A percentile compares a stretch with the other conserved stretches of the same genome.
These are phyloP conservation scores for Cryptosporidium sp. DNA, from an alignment of 169 alveolate species.

Conservation along the genomic window DNA sequence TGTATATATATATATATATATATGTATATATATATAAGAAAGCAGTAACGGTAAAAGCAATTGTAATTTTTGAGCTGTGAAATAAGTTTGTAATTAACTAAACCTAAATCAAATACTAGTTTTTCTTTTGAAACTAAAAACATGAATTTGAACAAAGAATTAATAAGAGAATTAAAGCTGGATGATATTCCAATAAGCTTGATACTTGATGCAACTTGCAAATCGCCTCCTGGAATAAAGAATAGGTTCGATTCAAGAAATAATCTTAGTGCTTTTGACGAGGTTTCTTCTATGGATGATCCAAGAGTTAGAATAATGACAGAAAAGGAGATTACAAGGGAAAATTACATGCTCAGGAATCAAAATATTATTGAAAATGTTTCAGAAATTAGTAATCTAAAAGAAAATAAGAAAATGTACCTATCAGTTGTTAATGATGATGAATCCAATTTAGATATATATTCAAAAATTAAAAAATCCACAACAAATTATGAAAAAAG, in stretches of 20 bases:
- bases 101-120: not conserved
- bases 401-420: not conserved
- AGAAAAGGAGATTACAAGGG: not conserved
- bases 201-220: constrained; percentile 46
- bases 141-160: constrained; percentile 15
- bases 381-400: not conserved
- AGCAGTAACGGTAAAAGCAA: not conserved
- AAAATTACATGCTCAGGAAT: no score
- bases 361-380: not conserved
- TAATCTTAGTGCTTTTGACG: not conserved
- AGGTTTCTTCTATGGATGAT: not conserved
- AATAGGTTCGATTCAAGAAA: not conserved
- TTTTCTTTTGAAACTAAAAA: not conserved
- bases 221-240: constrained; percentile 69
- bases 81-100: not conserved
- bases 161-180: constrained; percentile 16
- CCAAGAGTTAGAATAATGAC: not conserved
- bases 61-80: not conserved
- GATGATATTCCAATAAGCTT: constrained; percentile 15
- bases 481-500: not conserved
- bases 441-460: not conserved
- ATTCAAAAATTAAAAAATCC: not conserved
- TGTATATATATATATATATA: no score
- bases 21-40: not conserved
- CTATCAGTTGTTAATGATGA: not conserved